Evolutionary conservation across 768 basidiomycete genomes (phyloP).

Genomic region (Lactifluus hygrophoroides): DNA sequence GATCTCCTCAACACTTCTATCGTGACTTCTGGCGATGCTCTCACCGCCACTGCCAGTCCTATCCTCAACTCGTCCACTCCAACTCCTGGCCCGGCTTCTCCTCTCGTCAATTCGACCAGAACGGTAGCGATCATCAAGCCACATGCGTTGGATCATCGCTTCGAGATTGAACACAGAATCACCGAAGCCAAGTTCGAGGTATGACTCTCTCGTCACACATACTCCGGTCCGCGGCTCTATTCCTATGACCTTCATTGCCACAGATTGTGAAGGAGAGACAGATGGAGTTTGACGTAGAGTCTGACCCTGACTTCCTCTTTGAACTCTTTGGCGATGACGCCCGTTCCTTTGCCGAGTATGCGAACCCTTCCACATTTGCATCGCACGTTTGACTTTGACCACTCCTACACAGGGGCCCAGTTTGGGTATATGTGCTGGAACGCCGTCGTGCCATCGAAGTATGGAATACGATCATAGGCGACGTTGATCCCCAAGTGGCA

Average conservation of each 20-base stretch:
- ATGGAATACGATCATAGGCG: conserved; percentile 69
- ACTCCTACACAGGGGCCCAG: conserved; percentile 55
- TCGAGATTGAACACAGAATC: conserved; percentile 75
- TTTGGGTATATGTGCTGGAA: conserved; percentile 90
- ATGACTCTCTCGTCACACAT: conserved; percentile 18
- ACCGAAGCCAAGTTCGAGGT: conserved; percentile 80
- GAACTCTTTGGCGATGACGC: conserved; percentile 78
- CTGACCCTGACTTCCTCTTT: conserved; percentile 69
- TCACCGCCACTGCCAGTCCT: background rate
- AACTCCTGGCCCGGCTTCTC: conserved; percentile 12
- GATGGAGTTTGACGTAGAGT: conserved; percentile 81
- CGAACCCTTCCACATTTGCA: background rate
- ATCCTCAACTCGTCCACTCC: background rate
- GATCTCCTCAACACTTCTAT: background rate
- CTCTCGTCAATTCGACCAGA: conserved; percentile 31
- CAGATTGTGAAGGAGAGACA: conserved; percentile 83
- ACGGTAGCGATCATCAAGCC: conserved; percentile 82
- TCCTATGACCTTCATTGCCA: conserved; percentile 16
- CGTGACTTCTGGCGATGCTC: background rate
- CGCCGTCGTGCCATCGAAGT: conserved; percentile 75
- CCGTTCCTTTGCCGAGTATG: conserved; percentile 67
- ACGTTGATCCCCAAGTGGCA: conserved; percentile 50
- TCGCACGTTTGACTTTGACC: background rate
- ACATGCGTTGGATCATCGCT: conserved; percentile 62
- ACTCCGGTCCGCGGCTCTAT: background rate